These are phyloP conservation scores for Lipomyces anomalus DNA, from an alignment of 805 yeast genomes.

Conservation along the genomic window DNA sequence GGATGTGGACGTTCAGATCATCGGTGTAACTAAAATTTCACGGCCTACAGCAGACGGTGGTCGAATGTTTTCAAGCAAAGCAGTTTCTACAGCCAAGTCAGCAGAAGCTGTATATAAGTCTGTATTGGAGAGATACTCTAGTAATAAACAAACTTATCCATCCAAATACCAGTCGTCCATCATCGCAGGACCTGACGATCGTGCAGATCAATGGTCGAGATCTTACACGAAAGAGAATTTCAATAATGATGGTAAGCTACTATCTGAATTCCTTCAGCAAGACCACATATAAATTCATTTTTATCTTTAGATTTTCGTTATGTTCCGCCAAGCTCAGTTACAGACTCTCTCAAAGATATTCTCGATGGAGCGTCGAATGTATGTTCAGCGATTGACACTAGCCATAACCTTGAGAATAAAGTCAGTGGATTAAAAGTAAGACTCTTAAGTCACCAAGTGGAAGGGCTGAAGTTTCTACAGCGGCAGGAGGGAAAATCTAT, in stretches of 20 bases:
- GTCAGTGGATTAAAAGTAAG: slow-evolving; percentile 39
- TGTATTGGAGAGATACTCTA: not conserved
- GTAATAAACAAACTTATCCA: not conserved
- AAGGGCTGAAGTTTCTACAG: slow-evolving; percentile 41
- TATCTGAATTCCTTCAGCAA: not conserved
- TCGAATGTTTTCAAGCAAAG: not conserved
- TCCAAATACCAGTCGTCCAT: not conserved
- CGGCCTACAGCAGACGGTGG: too few relatives aligned
- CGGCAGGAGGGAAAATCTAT: slow-evolving; percentile 34
- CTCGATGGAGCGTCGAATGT: slow-evolving; percentile 1
- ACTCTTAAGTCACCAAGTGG: slow-evolving; percentile 43
- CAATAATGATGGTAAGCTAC: not conserved
- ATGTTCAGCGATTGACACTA: not conserved
- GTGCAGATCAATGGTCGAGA: too few relatives aligned
- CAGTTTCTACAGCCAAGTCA: not conserved
- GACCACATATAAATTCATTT: too few relatives aligned
- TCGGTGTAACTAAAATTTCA: not conserved
- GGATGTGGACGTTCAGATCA: not conserved
- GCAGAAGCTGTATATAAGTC: not conserved
- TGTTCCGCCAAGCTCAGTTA: slow-evolving; percentile 8
- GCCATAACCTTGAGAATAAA: slow-evolving; percentile 1
- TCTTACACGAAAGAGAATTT: too few relatives aligned
- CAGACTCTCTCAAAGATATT: slow-evolving; percentile 13
- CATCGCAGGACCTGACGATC: not conserved
- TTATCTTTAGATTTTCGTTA: slow-evolving; percentile 9